Evolutionary conservation across 2,329 filamentous ascomycete species (phyloP), one percentile per base, ranked within the genome.

Genomic region (Neopestalotiopsis rosae): DNA sequence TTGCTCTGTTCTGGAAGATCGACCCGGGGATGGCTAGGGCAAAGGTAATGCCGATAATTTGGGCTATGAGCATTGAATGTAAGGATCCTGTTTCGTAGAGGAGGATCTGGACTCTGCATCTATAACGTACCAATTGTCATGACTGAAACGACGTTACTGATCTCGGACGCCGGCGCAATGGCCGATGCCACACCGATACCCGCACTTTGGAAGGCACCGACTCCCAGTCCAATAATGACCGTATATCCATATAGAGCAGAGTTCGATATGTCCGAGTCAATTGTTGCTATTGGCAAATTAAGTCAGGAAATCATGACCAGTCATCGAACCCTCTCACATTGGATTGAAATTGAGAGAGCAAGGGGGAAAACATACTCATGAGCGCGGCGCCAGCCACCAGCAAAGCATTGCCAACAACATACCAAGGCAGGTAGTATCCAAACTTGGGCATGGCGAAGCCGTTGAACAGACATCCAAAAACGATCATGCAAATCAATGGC

Each of bases 181-280:
- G 67, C 67, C 2, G 56, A 66, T 7, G 67, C 61, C 6, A 71
- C 70, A 1, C 45, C 67, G n/a, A 71, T 66, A 10, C 70, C 70
- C 1, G 70, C 69, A 17, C 58, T 69, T 45, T 67, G 67, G 45
- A 69, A 70, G 56, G 63, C 65, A 24, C 70, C 70, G 1, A 70
- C 66, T 0, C 70, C 70, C 13, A 69, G 32, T 1, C 70, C 70
- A 20, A 71, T 69, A n/a, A 71, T 66, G 2, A 67, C 49, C 1
- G 70, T 71, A 57, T 71, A 71, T 1, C 70, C 70, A 38, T 71
- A 71, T 1, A 71, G 56, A 9, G 62, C 10, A 1, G 70, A 66
- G 14, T 63, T 69, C 0, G 70, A 67, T 5, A 65, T 70, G 0
- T 56, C 28, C 5, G 52, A 30, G 10, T 62, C 58, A 30, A 71